Base-by-base conservation (phyloP, 768 basidiomycete species). In the Phanerochaete carnosa region DNA sequence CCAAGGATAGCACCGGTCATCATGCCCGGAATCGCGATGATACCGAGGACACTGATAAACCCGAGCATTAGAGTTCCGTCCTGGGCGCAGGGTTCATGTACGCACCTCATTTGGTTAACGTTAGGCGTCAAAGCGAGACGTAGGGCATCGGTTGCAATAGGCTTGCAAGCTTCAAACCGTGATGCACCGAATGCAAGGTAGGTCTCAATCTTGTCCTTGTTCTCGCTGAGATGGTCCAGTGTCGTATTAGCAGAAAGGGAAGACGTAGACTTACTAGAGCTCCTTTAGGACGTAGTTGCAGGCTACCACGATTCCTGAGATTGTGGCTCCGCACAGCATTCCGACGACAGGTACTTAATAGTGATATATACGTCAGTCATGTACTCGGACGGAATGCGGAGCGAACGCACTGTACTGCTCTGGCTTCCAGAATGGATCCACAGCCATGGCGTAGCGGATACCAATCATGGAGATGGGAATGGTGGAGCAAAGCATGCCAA, bases 1-100 rank as follows among this genome's bases (percentile, higher is more conserved):
- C 91, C 94, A 12, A 95, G 84, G 62, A 95, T 88, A 4, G 94
- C 91, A 64, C 94, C 94, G 0, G 90, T 92, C 90, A 95, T 93
- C 91, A 92, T 94, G 2, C 92, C 92, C 0, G 89, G 89, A 58
- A 90, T 91, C n/a, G 88, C 75, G 57, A 90, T 89, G 59, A 89
- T 87, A 6, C 89, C 88, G 8, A 89, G 77, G 49, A 91, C 87
- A 67, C 89, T 91, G 59, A 39, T n/a, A n/a, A n/a, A n/a, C n/a
- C n/a, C n/a, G n/a, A n/a, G n/a, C n/a, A n/a, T n/a, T n/a, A n/a
- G n/a, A n/a, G n/a, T n/a, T n/a, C n/a, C n/a, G n/a, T n/a, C n/a
- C n/a, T n/a, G n/a, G n/a, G n/a, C n/a, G n/a, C 29, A 43, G 39
- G 5, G 19, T 19, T 11, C 11, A 12, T 11, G 39, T 9, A 59